A percentile compares a stretch with the other conserved stretches of the same genome.
phyloP scores from a whole-genome alignment of 345 rosid species.

The Capsella bursapastoris region DNA sequence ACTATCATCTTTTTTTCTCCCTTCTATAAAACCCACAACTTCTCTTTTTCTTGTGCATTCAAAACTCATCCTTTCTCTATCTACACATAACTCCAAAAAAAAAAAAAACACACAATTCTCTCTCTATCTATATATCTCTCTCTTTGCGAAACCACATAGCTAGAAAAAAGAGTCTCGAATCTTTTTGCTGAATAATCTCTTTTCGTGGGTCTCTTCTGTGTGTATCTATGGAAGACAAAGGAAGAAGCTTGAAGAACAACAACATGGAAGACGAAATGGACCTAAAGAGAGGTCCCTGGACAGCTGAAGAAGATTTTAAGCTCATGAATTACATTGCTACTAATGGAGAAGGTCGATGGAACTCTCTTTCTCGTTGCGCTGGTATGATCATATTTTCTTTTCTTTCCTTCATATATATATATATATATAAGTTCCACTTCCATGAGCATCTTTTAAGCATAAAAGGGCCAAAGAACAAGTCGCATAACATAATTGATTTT shows the following conservation, averaged over 20 bases:
- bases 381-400: conserved; percentile 51
- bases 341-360: conserved; percentile 97
- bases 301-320: conserved; percentile 82
- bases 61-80: conserved; percentile 40
- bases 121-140: conserved; percentile 29
- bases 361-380: conserved; percentile 79
- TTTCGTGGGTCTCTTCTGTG: conserved; percentile 30
- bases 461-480: conserved; percentile 42
- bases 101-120: neutral
- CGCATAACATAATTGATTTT: conserved; percentile 42
- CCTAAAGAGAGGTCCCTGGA: conserved; percentile 92
- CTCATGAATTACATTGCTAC: conserved; percentile 80
- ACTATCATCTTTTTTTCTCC: conserved; percentile 49
- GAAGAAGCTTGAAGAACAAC: conserved; percentile 43
- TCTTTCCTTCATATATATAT: neutral
- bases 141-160: conserved; percentile 18
- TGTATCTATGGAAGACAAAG: conserved; percentile 59
- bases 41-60: conserved; percentile 47
- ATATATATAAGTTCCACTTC: conserved; percentile 19
- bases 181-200: conserved; percentile 43
- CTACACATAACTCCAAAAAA: conserved; percentile 34
- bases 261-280: conserved; percentile 62
- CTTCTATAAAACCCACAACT: conserved; percentile 50
- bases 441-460: conserved; percentile 25
- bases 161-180: conserved; percentile 23